Conservation (phyloP, 805 yeast species). For the Blastobotrys peoriensis region DNA sequence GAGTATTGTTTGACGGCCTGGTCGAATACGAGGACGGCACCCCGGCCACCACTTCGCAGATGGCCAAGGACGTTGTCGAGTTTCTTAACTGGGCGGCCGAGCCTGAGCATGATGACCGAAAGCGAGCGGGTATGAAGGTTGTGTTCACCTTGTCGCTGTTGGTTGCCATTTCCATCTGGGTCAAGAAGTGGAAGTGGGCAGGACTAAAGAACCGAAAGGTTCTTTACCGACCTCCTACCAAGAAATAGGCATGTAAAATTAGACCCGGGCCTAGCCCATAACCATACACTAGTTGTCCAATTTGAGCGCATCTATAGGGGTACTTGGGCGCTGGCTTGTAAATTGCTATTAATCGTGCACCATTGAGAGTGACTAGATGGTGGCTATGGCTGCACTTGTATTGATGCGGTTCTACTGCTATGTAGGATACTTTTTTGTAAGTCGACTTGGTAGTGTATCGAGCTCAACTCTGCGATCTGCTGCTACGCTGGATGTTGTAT, state of each 20-base stretch:
- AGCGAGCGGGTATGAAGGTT: slow-evolving; percentile 93
- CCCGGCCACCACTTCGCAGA: slow-evolving; percentile 95
- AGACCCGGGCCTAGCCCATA: too few species aligned
- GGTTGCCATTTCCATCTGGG: slow-evolving; percentile 79
- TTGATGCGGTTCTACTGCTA: too few species aligned
- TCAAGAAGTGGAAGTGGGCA: slow-evolving; percentile 98
- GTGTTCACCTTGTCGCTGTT: slow-evolving; percentile 70
- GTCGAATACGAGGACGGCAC: slow-evolving; percentile 99
- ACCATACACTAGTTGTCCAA: too few species aligned
- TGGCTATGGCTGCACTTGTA: too few species aligned
- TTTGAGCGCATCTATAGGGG: too few species aligned
- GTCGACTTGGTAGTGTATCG: too few species aligned
- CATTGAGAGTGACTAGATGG: too few species aligned
- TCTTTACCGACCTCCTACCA: slow-evolving; percentile 83
- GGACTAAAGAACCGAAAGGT: slow-evolving; percentile 92
- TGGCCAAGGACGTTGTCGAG: slow-evolving; percentile 96
- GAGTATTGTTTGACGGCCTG: slow-evolving; percentile 93
- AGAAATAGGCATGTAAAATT: slow-evolving; percentile 33
- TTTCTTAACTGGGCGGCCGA: slow-evolving; percentile 98
- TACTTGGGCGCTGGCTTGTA: too few species aligned
- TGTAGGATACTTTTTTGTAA: too few species aligned
- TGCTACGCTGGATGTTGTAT: too few species aligned
- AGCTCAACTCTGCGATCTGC: too few species aligned
- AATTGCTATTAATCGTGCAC: too few species aligned
- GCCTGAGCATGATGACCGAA: slow-evolving; percentile 98